Evolutionary conservation across 495 filamentous ascomycete species (phyloP).

Genomic region (Talaromyces wortmannii): DNA sequence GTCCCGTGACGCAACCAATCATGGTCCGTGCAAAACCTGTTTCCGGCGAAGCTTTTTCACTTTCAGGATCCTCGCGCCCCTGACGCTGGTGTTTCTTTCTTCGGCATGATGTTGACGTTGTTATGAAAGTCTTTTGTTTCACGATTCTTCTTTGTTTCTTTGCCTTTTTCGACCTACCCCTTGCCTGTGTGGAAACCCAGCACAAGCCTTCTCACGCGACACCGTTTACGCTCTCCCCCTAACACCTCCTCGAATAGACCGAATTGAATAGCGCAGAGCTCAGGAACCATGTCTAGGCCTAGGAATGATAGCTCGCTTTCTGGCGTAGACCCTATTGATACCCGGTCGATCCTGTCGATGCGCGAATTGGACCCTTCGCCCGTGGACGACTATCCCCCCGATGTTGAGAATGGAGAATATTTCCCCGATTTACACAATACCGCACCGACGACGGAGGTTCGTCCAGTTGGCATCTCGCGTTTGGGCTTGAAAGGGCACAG

Average conservation of each 20-base stretch:
- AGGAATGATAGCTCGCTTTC: constrained; percentile 3
- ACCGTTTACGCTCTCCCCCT: no score
- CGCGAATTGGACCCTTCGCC: constrained; percentile 77
- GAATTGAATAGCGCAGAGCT: no score
- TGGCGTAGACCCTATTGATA: constrained; percentile 16
- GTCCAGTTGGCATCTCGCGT: not conserved
- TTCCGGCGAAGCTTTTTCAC: not conserved
- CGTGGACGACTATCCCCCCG: constrained; percentile 54
- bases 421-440: constrained; percentile 30
- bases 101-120: constrained; percentile 3
- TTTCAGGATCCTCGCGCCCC: no score
- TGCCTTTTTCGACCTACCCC: not conserved
- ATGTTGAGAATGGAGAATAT: constrained; percentile 50
- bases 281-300: not conserved
- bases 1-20: not conserved
- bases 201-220: no score
- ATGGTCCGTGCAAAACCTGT: not conserved
- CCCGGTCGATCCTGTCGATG: constrained; percentile 53
- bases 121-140: constrained; percentile 2
- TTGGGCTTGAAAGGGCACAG: constrained; percentile 54
- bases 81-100: not conserved
- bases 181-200: not conserved
- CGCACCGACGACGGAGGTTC: not conserved
- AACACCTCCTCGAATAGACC: no score
- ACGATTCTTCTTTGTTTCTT: not conserved